Conservation (phyloP, 345 rosid genomes). For the Hirschfeldia incana region DNA sequence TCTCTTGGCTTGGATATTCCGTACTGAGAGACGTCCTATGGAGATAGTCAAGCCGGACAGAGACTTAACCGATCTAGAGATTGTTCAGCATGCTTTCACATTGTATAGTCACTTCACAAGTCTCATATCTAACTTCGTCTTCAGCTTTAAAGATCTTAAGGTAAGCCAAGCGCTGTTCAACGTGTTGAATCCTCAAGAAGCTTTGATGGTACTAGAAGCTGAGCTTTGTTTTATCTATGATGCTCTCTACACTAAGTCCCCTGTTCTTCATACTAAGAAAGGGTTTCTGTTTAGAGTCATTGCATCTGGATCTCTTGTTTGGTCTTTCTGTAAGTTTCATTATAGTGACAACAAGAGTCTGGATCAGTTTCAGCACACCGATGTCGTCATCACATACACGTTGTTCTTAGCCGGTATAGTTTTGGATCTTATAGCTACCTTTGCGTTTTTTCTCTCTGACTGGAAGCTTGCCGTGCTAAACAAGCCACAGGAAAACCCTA, state of each 20-base stretch:
- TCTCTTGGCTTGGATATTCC: background rate
- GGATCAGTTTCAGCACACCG: background rate
- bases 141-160: conserved; percentile 7
- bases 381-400: background rate
- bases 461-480: background rate
- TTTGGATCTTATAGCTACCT: background rate
- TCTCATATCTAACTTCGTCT: background rate
- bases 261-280: background rate
- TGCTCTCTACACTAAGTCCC: conserved; percentile 30
- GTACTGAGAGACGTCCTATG: background rate
- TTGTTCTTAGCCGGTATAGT: background rate
- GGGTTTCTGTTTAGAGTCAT: conserved; percentile 16
- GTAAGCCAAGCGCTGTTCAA: conserved; percentile 10
- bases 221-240: conserved; percentile 46
- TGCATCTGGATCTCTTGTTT: background rate
- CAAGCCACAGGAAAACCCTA: background rate
- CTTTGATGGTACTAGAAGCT: conserved; percentile 31
- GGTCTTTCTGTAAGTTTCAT: background rate
- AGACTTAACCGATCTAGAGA: background rate
- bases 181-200: background rate
- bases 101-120: background rate
- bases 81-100: background rate
- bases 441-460: conserved; percentile 2
- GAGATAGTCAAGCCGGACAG: background rate
- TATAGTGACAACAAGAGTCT: background rate